Evolutionary conservation across 106 monocot species (phyloP), one percentile per base, ranked within the genome.

Genomic region (Phalaenopsis equestris): DNA sequence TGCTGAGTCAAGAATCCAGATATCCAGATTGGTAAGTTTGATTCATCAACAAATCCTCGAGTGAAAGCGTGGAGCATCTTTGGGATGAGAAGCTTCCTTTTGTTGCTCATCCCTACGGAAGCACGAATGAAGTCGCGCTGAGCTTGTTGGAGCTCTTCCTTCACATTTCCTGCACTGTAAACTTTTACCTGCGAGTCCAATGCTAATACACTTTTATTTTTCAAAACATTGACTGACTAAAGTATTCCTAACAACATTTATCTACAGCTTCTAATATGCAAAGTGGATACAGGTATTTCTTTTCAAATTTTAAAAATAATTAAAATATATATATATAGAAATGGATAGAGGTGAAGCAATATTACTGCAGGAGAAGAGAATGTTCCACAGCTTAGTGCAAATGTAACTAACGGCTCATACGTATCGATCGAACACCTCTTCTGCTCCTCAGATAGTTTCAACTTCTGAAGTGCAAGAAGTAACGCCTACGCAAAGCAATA

Each of bases 281-380:
- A 18, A 17, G 18, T 15, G 19, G 4, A 57, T 57, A 57, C 2
- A 17, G 57, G 19, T 15, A 17, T 4, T 17, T 57, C 57, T n/a
- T 57, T 57, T 19, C 30, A 30, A 30, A 0, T 30, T 30, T 30
- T 30, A 30, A 30, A 0, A 30, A 30, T 30, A 30, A 30, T 30
- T 30, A 30, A 30, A 30, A 45, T 45, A 6, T 45, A 45, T 45
- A 57, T 12, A 57, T 57, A 4, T 6, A 45, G 43, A 45, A 4
- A 45, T 45, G 43, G 43, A 45, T 6, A 18, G 23, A 72, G 47
- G 30, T 48, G 7, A 17, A 45, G 68, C 3, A 77, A 82, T 12
- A 64, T 87, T 93, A 95, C 96, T 82, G 93, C 96, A 39, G 96
- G 93, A 67, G 93, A 87, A 84, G 96, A 96, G 75, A 85, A 88